A percentile compares a stretch with the other conserved stretches of the same genome.
These are phyloP conservation scores for Phytophthora colocasiae DNA, from an alignment of 352 stramenopile genomes.

Conservation along the genomic window DNA sequence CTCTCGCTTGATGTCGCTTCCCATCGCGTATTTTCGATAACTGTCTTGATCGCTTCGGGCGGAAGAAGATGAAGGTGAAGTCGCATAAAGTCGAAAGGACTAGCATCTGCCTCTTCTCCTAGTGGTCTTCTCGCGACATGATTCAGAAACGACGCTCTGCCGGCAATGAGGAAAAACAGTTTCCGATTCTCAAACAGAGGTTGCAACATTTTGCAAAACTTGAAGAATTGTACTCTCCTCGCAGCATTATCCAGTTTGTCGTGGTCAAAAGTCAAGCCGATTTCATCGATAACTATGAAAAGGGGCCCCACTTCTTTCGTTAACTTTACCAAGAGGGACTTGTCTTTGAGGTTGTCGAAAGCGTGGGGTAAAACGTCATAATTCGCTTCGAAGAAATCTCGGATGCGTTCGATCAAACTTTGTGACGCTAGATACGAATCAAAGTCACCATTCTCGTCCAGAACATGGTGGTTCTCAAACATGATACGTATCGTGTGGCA, in stretches of 20 bases:
- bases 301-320: constrained; percentile 26
- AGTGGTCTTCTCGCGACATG: background rate
- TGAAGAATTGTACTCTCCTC: background rate
- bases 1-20: background rate
- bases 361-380: background rate
- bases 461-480: no score
- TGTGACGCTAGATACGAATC: no score
- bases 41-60: background rate
- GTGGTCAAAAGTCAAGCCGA: constrained; percentile 5
- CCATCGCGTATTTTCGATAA: background rate
- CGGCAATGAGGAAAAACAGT: constrained; percentile 24
- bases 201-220: no score
- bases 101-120: no score
- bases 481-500: no score
- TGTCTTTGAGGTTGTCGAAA: no score
- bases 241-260: background rate
- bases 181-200: background rate
- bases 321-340: constrained; percentile 8
- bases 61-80: background rate
- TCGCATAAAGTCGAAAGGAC: background rate
- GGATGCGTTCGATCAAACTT: no score
- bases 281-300: constrained; percentile 35
- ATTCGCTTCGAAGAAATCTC: background rate
- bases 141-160: constrained; percentile 11
- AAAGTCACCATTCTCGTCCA: no score